Evolutionary conservation across 257 asterid species (phyloP).

Genomic region (Solanum paucissectum): DNA sequence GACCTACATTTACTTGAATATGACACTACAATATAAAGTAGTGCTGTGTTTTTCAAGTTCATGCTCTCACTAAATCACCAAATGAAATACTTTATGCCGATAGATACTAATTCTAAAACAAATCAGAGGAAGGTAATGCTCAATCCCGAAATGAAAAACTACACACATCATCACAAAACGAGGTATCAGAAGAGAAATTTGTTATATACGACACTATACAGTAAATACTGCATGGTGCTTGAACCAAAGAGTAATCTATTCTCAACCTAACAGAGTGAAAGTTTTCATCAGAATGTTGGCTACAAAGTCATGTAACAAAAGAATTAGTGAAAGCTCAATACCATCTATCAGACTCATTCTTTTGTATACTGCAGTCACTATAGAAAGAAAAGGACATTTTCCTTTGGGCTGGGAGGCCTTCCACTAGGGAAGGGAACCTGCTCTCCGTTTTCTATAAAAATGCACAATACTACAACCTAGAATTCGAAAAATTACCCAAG

Average conservation of each 20-base stretch:
- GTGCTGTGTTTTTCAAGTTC: not conserved
- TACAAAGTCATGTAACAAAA: not conserved
- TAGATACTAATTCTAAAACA: not conserved
- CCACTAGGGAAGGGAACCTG: not conserved
- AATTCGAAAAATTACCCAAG: slow-evolving; percentile 38
- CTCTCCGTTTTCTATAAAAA: not conserved
- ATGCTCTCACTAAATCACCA: not conserved
- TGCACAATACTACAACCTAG: not conserved
- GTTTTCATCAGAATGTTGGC: not conserved
- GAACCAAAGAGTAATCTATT: not conserved
- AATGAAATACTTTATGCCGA: not conserved
- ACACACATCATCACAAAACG: not conserved
- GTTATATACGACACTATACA: not conserved
- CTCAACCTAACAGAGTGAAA: not conserved
- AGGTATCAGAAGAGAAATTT: not conserved
- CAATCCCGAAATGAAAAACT: not conserved
- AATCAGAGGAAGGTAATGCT: not conserved
- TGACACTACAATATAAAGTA: not conserved
- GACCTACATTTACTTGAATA: not conserved
- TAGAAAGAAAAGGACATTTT: not conserved
- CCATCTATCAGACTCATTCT: not conserved
- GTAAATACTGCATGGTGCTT: not conserved
- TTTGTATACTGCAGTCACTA: not conserved
- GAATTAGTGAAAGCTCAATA: not conserved
- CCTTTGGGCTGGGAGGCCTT: not conserved